Conservation (phyloP, 305 asterid genomes). For the Ruellia speciosa region DNA sequence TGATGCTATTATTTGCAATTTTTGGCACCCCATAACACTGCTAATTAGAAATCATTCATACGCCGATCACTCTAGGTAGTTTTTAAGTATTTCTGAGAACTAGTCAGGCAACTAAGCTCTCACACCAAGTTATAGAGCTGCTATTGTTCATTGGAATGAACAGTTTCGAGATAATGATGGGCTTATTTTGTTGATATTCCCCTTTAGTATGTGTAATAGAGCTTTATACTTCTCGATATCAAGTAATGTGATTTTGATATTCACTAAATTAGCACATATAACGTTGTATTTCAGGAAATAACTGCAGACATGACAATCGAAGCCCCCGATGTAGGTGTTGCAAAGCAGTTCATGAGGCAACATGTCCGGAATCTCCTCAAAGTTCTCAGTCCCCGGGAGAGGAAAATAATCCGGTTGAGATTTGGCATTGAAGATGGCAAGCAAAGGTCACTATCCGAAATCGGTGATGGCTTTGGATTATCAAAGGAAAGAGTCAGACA, state of each 20-base stretch:
- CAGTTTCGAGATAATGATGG: neutral
- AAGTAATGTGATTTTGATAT: no score
- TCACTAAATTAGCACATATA: neutral
- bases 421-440: conserved; percentile 60
- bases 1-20: no score
- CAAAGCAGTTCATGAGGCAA: conserved; percentile 72
- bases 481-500: conserved; percentile 57
- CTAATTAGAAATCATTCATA: no score
- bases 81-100: no score
- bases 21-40: no score
- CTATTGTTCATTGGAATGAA: no score
- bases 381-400: conserved; percentile 67
- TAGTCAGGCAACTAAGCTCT: no score
- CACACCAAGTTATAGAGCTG: no score
- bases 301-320: conserved; percentile 68
- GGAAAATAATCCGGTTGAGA: conserved; percentile 60
- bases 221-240: no score
- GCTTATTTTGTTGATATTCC: no score
- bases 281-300: conserved; percentile 51
- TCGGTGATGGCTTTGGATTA: conserved; percentile 60
- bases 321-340: conserved; percentile 43
- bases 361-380: conserved; percentile 59
- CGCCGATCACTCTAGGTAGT: no score
- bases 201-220: no score
- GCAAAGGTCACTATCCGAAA: conserved; percentile 59